Base-by-base conservation (phyloP, 345 rosid species). In the Garcia nutans region DNA sequence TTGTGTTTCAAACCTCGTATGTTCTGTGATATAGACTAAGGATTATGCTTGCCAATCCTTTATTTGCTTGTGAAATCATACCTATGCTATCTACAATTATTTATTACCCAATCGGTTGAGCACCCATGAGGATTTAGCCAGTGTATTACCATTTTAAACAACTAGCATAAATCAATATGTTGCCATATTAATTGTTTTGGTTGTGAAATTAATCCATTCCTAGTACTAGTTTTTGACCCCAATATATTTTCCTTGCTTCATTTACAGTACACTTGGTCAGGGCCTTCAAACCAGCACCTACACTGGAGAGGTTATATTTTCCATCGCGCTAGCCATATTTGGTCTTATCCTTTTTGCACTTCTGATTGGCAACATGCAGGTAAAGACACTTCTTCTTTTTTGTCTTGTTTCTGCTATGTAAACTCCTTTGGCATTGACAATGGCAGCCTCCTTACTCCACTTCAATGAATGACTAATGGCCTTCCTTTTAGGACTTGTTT, bases 341-440 rank as follows among this genome's bases (percentile, higher is more conserved):
- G 99, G 99, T 37, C 97, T 95, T 70, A 87, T 95, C 67, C 99
- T 95, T 80, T 95, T 95, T 80, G 97, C 99, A 11, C 94, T 95
- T 80, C 89, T 95, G 63, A 95, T 95, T 75, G 99, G 99, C 8
- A 96, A 96, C 84, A 96, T 96, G 99, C 99, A 96, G 97, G 98
- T 93, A 73, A 81, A 49, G 24, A 16, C 65, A 64, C 28, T 19
- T 22, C 31, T 75, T 52, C 64, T 15, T 56, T 65, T 71, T 73
- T 11, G 44, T 67, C 73, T 12, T 65, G 20, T 50, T 41, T 45
- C 60, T 47, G 15, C 23, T 37, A 58, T 60, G 55, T 20, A 10
- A 73, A 15, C 58, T 44, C 41, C 7, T 0, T 37, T 37, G 41
- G 41, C 6, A 37, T 37, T 37, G 41, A 6, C 41, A 37, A 37